Evolutionary conservation across 352 stramenopile genomes (phyloP).

Genomic region (Phytophthora sp.): DNA sequence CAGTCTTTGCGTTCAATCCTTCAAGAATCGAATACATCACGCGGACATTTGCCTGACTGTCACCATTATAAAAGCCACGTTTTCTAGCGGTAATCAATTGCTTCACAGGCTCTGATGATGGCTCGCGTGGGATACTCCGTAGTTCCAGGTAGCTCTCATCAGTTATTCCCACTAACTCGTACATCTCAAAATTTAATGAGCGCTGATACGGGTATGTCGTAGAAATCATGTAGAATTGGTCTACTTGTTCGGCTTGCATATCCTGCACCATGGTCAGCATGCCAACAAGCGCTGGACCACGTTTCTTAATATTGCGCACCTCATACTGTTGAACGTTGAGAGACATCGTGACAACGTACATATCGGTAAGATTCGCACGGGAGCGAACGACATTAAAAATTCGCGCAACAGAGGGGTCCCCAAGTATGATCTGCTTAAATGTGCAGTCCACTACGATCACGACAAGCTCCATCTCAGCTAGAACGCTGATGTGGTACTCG

Average conservation of each 20-base stretch:
- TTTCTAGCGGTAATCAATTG: conserved; percentile 20
- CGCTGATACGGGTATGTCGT: conserved; percentile 32
- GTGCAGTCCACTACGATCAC: conserved; percentile 41
- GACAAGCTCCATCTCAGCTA: conserved; percentile 36
- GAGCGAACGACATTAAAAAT: conserved; percentile 32
- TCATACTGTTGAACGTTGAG: conserved; percentile 33
- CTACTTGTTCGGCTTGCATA: conserved; percentile 5
- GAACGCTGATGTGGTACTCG: conserved; percentile 37
- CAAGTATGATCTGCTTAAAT: conserved; percentile 10
- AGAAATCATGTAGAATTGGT: conserved; percentile 24
- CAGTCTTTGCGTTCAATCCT: not conserved
- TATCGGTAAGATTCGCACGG: not conserved
- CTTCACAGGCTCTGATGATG: conserved; percentile 21
- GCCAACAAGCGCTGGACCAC: conserved; percentile 14
- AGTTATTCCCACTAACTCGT: conserved; percentile 18
- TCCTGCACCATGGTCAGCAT: conserved; percentile 26
- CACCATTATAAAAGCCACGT: conserved; percentile 34
- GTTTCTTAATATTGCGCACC: conserved; percentile 11
- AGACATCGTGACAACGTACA: conserved; percentile 16
- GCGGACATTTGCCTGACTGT: conserved; percentile 29
- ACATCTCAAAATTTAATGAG: conserved; percentile 30
- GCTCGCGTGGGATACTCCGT: conserved; percentile 1
- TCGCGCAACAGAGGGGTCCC: not conserved
- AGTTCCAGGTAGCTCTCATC: conserved; percentile 15
- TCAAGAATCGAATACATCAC: conserved; percentile 14